Base-by-base conservation (phyloP, 1,139 yeast genomes). In the Insectozyma bohioensis region DNA sequence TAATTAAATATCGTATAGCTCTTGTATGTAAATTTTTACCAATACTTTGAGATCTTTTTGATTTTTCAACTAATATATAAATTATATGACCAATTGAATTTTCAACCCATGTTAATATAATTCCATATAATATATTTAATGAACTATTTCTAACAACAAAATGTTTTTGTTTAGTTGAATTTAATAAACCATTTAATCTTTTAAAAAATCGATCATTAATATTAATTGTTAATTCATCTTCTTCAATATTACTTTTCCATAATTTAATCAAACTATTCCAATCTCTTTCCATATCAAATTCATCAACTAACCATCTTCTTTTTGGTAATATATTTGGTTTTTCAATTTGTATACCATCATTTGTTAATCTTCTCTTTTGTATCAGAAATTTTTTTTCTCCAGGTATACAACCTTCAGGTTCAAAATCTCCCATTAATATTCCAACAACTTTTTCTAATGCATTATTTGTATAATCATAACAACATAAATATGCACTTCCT, bases 111-210 rank as follows among this genome's bases (percentile, higher is more conserved):
- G 84, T 76, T 21, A 75, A 57, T n/a, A 76, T 64, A 13, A 76
- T 56, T 4, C 85, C 85, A 45, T 76, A 76, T 13, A 79, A 47
- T 18, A 74, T 67, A 43, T 78, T 77, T 24, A 78, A 60, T 10
- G 79, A 69, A 3, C 82, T 71, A 49, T 79, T 79, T 31, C 83
- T 56, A 14, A 79, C 81, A 31, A 80, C 76, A 51, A 79, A 79
- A 48, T 76, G 81, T 30, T 62, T 61, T 41, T 72, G 75, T 1
- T 49, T 36, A 2, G 61, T 52, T 3, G 58, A 42, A 14, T 51
- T 52, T 12, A 69, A 48, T 23, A 69, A 56, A 7, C 53, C 55
- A 28, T 56, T 53, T 17, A 69, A 49, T 25, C 60, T 52, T 33
- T 58, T 51, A 47, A 50, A 64, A 36, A 57, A 67, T 13, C 43